Base-by-base conservation (phyloP, 2,329 filamentous ascomycete genomes). In the Tolypocladium album region DNA sequence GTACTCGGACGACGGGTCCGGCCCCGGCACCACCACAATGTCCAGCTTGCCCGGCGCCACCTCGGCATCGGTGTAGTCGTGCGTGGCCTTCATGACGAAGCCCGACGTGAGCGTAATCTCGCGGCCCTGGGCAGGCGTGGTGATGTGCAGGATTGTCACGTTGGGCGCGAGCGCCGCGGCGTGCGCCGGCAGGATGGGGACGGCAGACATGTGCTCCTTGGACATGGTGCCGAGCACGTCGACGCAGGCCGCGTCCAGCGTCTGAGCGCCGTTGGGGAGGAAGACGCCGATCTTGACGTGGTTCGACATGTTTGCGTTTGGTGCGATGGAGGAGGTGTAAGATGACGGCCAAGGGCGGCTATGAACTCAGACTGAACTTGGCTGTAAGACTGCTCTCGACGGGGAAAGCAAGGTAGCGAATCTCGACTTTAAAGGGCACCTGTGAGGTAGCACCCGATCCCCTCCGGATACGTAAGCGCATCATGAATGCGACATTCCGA, bases 1-100 rank as follows among this genome's bases (percentile, higher is more conserved):
- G 58, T 72, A 75, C 7, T 58, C 60, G 2, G 57, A 60, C 0
- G 27, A 39, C 0, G 79, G 80, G 57, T 82, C 75, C 27, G 79
- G 76, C 0, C 81, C 81, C 1, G 81, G 81, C 0, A 83, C 73
- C 0, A 82, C 63, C 17, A 84, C 64, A 56, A 83, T 72, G 65
- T 83, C 78, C 4, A 84, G 72, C 64, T 74, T 72, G 3, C 80
- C 81, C 0, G 81, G 78, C 20, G 75, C 75, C 7, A 83, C 80
- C 15, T 74, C 77, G 0, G 74, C 66, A 64, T 81, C 75, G 38
- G 67, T 66, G 63, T 76, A 76, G 60, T 76, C 72, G 66, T 80
- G 73, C 5, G 79, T 79, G 34, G 77, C 71, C 40, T 69, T 64
- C 50, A 81, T 61, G 4, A 61, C 64, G 52, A 74, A 63, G 56